phyloP scores from a whole-genome alignment of 768 basidiomycete genomes.

The Lentinula detonsa region DNA sequence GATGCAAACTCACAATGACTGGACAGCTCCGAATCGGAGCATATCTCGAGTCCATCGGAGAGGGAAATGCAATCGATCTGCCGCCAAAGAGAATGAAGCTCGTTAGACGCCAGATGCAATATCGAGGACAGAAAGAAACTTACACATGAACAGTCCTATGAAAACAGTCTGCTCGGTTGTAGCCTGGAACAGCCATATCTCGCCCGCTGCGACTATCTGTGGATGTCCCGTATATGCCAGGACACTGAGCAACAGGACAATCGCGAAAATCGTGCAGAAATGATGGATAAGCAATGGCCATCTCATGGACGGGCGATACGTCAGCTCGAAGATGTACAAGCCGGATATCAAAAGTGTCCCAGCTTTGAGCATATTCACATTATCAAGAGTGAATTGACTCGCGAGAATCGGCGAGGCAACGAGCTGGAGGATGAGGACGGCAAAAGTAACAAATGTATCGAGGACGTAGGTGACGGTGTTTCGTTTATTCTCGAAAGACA shows the following conservation, averaged over 20 bases:
- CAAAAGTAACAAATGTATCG: neutral
- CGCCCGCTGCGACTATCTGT: neutral
- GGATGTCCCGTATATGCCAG: neutral
- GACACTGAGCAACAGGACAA: constrained; percentile 3
- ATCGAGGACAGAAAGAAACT: neutral
- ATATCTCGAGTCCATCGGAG: neutral
- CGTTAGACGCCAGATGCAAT: neutral
- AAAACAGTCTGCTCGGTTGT: constrained; percentile 4
- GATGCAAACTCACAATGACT: neutral
- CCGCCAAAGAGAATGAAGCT: neutral
- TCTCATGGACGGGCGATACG: neutral
- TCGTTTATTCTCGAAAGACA: neutral
- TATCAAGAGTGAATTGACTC: neutral
- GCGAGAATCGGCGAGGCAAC: neutral
- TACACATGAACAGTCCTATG: constrained; percentile 1
- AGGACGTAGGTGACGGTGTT: neutral
- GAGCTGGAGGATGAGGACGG: neutral
- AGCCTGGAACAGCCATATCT: constrained; percentile 2
- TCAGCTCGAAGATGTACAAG: neutral
- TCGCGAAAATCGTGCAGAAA: constrained; percentile 1
- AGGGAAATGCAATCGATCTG: neutral
- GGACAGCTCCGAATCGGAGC: neutral
- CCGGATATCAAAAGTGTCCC: neutral
- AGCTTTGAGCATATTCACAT: neutral
- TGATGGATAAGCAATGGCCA: neutral